These are phyloP conservation scores for Cladophialophora yegresii DNA, from an alignment of 2,329 filamentous ascomycete genomes.

Conservation along the genomic window DNA sequence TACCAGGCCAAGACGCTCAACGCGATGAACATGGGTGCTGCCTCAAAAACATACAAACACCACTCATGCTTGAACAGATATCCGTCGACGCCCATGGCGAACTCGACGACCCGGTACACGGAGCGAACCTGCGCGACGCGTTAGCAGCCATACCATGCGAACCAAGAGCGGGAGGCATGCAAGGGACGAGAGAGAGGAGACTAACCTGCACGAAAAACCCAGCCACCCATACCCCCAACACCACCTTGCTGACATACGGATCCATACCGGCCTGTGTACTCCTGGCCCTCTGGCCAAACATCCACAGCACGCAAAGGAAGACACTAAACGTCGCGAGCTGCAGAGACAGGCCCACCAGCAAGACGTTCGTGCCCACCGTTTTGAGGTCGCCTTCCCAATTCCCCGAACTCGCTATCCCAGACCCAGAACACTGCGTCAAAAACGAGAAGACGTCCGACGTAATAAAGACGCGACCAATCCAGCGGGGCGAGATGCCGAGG, in stretches of 20 bases:
- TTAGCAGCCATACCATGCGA: neutral
- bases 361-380: constrained; percentile 28
- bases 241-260: constrained; percentile 45
- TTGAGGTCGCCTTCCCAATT: constrained; percentile 47
- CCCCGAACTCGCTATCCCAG: constrained; percentile 47
- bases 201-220: constrained; percentile 51
- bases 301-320: constrained; percentile 36
- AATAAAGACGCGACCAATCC: constrained; percentile 53
- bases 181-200: neutral
- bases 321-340: constrained; percentile 39
- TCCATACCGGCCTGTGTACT: constrained; percentile 47
- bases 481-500: constrained; percentile 43
- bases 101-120: constrained; percentile 48
- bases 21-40: constrained; percentile 48
- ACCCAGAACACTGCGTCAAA: constrained; percentile 51
- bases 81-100: constrained; percentile 47
- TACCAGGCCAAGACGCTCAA: constrained; percentile 54
- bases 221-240: constrained; percentile 50
- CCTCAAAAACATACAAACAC: constrained; percentile 51
- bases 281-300: constrained; percentile 36
- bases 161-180: neutral
- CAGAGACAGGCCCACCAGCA: constrained; percentile 38
- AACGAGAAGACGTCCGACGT: constrained; percentile 51
- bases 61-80: constrained; percentile 49
- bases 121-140: constrained; percentile 42